Percentiles rank a stretch among this genome's conserved stretches.
Evolutionary conservation across 2,329 filamentous ascomycete species (phyloP).

Genomic region (Podosphaera xanthii): DNA sequence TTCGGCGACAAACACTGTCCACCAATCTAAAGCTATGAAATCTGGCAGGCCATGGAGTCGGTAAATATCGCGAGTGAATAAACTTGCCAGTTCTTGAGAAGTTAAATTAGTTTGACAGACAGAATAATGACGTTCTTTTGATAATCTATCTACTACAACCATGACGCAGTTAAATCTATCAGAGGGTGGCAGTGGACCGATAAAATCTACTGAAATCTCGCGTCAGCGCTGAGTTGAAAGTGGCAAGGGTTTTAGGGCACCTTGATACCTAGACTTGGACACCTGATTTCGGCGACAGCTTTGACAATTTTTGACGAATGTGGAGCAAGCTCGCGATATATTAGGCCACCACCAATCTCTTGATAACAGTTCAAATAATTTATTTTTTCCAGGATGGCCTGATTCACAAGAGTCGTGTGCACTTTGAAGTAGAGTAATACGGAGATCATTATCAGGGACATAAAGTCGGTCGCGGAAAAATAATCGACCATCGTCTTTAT

Average conservation of each 20-base stretch:
- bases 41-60: neutral
- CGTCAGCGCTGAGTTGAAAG: too few relatives aligned
- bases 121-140: neutral
- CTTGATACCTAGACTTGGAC: too few relatives aligned
- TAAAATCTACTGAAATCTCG: too few relatives aligned
- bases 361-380: neutral
- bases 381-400: neutral
- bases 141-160: too few relatives aligned
- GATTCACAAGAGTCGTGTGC: neutral
- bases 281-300: too few relatives aligned
- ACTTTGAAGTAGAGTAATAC: neutral
- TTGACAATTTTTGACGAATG: too few relatives aligned
- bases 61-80: neutral
- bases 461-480: neutral
- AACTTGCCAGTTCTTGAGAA: neutral
- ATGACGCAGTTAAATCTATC: too few relatives aligned
- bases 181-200: too few relatives aligned
- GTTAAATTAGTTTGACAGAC: neutral
- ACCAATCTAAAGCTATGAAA: constrained; percentile 5
- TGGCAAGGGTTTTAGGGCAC: too few relatives aligned
- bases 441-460: neutral
- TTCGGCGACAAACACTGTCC: too few relatives aligned
- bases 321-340: too few relatives aligned
- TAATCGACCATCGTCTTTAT: neutral
- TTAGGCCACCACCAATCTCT: too few relatives aligned